Base-by-base conservation (phyloP, 257 asterid genomes). In the Ilex asprella region DNA sequence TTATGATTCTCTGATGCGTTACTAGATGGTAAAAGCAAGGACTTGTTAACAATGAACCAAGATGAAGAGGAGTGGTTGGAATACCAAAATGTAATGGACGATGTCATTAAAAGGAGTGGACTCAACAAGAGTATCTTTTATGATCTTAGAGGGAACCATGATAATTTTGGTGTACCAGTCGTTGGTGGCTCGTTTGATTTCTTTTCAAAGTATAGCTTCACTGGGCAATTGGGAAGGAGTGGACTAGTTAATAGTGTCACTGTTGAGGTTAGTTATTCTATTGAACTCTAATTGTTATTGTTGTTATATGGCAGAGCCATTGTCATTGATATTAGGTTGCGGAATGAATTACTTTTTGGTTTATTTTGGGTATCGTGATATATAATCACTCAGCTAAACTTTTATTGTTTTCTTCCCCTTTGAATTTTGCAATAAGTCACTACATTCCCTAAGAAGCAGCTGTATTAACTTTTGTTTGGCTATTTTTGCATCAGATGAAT, bases 111-210 rank as follows among this genome's bases (percentile, higher is more conserved):
- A 70, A 81, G 79, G 62, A 93, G 99, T 74, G 92, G 95, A 58
- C 95, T 93, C 54, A 77, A 79, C 46, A 72, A 71, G 74, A 84
- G 61, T 54, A 50, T 61, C 31, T 93, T 93, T 57, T 87, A 83
- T 70, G 99, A 93, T 73, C 84, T 93, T 58, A 85, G 97, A 66
- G 99, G 99, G 62, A 89, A 93, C 72, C 99, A 93, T 30, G 99
- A 93, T 69, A 86, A 76, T 73, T 93, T 89, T 68, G 99, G 95
- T 12, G 99, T 91, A 65, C 88, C 94, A 21, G 74, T 30, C 31
- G 60, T 78, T 59, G 87, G 85, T 58, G 85, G 97, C 21, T 61
- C 91, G 59, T 74, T 70, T 30, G 97, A 93, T 76, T 93, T 73
- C 76, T 93, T 75, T 80, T 84, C 90, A 3, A 79, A 60, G 16